Evolutionary conservation across 306 rosid genomes (phyloP).

Genomic region (Ceratonia siliqua): DNA sequence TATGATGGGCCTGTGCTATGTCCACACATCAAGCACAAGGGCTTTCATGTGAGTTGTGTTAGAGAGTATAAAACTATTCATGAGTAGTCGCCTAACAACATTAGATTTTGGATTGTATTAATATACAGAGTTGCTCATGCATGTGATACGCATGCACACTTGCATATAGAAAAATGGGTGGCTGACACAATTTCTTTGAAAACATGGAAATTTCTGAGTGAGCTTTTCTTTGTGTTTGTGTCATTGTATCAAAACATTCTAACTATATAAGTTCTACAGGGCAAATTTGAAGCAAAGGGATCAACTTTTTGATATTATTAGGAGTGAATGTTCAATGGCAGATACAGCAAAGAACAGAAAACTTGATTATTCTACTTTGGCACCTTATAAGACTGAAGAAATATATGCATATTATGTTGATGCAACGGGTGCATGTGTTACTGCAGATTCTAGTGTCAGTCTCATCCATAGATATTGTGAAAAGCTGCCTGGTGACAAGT

Average conservation of each 20-base stretch:
- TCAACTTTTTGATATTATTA: constrained; percentile 56
- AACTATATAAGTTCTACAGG: constrained; percentile 36
- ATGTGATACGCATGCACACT: not conserved
- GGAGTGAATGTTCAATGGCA: constrained; percentile 58
- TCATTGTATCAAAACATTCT: not conserved
- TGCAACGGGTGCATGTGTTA: constrained; percentile 55
- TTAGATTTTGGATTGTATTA: too few species aligned
- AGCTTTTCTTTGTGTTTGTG: not conserved
- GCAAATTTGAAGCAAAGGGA: constrained; percentile 61
- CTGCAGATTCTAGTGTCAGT: constrained; percentile 61
- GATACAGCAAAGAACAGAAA: constrained; percentile 52
- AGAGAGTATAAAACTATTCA: too few species aligned
- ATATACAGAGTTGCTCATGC: not conserved
- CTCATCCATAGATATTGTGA: constrained; percentile 59
- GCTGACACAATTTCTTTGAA: not conserved
- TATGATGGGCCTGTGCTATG: too few species aligned
- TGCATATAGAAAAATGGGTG: not conserved
- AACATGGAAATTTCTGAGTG: not conserved
- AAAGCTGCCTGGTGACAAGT: constrained; percentile 61
- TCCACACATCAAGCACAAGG: too few species aligned
- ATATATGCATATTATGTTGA: constrained; percentile 47
- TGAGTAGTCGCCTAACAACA: too few species aligned
- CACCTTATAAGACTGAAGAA: constrained; percentile 31
- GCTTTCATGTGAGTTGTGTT: too few species aligned
- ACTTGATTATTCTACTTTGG: constrained; percentile 38